Evolutionary conservation across 169 alveolate genomes (phyloP).

Genomic region (Condylostoma magnum): DNA sequence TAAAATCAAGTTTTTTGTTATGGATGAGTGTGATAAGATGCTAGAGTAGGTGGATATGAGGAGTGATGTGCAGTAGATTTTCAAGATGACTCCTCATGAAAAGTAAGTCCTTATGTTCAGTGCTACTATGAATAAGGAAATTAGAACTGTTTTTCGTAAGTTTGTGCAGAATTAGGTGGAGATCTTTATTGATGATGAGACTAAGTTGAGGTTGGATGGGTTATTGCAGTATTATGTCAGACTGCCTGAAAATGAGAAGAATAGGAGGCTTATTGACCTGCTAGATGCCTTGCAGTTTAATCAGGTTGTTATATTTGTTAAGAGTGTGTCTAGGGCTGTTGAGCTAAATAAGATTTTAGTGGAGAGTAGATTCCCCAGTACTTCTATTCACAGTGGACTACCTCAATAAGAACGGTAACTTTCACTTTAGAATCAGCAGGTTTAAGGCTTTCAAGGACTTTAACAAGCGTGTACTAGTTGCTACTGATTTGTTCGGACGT

Average conservation of each 20-base stretch:
- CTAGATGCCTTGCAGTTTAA: constrained; percentile 97
- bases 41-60: constrained; percentile 97
- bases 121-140: constrained; percentile 97
- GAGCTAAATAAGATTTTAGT: constrained; percentile 93
- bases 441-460: constrained; percentile 96
- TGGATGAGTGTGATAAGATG: constrained; percentile 99
- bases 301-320: constrained; percentile 98
- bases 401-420: constrained; percentile 90
- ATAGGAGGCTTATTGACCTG: constrained; percentile 94
- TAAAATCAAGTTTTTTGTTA: constrained; percentile 94
- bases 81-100: constrained; percentile 95
- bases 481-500: constrained; percentile 99
- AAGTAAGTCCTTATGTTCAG: constrained; percentile 99
- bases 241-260: constrained; percentile 97
- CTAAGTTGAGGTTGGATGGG: constrained; percentile 98
- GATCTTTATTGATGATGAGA: constrained; percentile 98
- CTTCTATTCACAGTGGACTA: constrained; percentile 96
- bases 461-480: constrained; percentile 98
- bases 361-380: constrained; percentile 99
- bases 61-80: constrained; percentile 97
- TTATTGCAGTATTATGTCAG: constrained; percentile 97
- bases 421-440: constrained; percentile 89
- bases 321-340: constrained; percentile 93
- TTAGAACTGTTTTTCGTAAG: constrained; percentile 95
- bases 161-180: constrained; percentile 98